These are phyloP conservation scores for Neonectria coccinea DNA, from an alignment of 2,329 filamentous ascomycete species.

Conservation along the genomic window DNA sequence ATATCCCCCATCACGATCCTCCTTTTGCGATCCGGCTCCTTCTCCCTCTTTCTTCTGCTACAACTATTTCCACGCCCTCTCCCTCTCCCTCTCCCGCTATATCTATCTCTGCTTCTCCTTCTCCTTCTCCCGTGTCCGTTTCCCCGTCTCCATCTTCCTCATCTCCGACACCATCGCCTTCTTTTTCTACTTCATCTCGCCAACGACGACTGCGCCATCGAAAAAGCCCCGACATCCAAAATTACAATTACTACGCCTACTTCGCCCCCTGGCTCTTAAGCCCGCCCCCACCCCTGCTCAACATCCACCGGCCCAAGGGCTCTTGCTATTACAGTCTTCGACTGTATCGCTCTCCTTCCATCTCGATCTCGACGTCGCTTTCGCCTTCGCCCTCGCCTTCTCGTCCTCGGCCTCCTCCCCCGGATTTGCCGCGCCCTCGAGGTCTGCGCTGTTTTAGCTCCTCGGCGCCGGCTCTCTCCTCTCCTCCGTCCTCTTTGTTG, in stretches of 20 bases:
- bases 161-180: constrained; percentile 9
- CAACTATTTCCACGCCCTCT: constrained; percentile 24
- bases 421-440: constrained; percentile 30
- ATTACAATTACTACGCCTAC: constrained; percentile 29
- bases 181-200: constrained; percentile 19
- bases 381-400: constrained; percentile 20
- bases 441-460: constrained; percentile 28
- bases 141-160: constrained; percentile 10
- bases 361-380: constrained; percentile 29
- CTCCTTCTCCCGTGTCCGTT: not conserved
- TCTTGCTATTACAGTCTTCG: constrained; percentile 37
- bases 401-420: constrained; percentile 21
- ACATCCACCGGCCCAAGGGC: constrained; percentile 38
- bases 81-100: constrained; percentile 17
- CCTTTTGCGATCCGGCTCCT: constrained; percentile 20
- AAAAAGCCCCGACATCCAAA: constrained; percentile 26
- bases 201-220: constrained; percentile 29
- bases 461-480: constrained; percentile 30
- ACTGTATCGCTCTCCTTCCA: constrained; percentile 27
- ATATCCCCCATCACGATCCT: constrained; percentile 29
- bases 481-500: constrained; percentile 9
- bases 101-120: constrained; percentile 22
- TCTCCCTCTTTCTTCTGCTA: constrained; percentile 19
- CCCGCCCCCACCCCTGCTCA: constrained; percentile 38
- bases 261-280: constrained; percentile 35